Base-by-base conservation (phyloP, 345 rosid species). In the Populus euphratica region DNA sequence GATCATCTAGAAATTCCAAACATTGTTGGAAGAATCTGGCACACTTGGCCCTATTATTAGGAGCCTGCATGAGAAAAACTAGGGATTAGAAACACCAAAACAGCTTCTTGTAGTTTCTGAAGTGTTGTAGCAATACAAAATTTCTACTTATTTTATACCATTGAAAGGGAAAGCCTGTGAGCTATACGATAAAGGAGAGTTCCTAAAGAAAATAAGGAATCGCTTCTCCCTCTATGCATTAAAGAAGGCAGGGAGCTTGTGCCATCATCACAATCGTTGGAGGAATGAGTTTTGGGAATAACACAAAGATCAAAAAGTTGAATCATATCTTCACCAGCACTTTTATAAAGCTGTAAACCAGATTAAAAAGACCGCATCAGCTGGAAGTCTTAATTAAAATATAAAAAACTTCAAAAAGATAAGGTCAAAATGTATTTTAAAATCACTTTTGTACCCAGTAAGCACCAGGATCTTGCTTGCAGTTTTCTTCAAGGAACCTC, bases 391-490 rank as follows among this genome's bases (percentile, higher is more conserved):
- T 23, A 38, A 68, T 50, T 66, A 74, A 63, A 56, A 61, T 4
- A 72, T 8, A 78, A 33, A 68, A 23, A 52, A 7, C 23, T 68
- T 10, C 5, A 3, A 59, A 41, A 43, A 62, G 66, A 18, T 25
- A 54, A 49, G 7, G 5, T 14, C 5, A 67, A n/a, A 3, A 14
- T 43, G 68, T 13, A 12, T 70, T 52, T 54, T 69, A 69, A 77
- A 69, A 76, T 33, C 23, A 72, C 59, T 72, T 54, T 10, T 20
- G 61, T 90, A 95, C 98, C 99, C 99, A 95, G 50, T 93, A 95
- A 79, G 98, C 92, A 69, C 98, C 98, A 83, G 98, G 99, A 86
- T 95, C 99, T 77, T 91, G 92, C 87, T 89, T 90, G 93, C 99
- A 95, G 79, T 95, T 95, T 77, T 90, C 94, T 76, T 92, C 91